Evolutionary conservation across 176 grass and related monocot genomes (phyloP), one percentile per base, ranked within the genome.

Genomic region (Avena sativa): DNA sequence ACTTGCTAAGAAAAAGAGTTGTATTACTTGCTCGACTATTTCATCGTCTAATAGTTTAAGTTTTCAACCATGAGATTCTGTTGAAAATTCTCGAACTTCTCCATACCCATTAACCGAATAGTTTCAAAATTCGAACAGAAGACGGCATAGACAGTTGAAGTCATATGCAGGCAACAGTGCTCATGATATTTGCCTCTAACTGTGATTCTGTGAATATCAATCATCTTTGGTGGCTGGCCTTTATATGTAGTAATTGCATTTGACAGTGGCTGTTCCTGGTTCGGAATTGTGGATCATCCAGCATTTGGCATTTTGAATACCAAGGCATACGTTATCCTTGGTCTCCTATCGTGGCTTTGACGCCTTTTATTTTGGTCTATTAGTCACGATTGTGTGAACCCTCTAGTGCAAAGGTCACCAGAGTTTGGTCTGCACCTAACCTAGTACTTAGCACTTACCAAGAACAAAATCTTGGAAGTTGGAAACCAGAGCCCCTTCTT

Each of bases 391-490:
- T 49, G 43, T 25, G 44, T 74, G 71, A n/a, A 26, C 8, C 44
- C 1, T 74, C n/a, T 15, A 3, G 71, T 49, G 44, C 44, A 74
- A 50, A 26, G 5, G n/a, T 74, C 12, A 15, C 12, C n/a, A 50
- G 12, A 74, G n/a, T 49, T 50, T 30, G 72, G 21, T 52, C 21
- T 50, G 13, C 72, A 17, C 38, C 40, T 60, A 17, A 84, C 19
- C 25, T 56, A 1, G 28, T 28, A 28, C 28, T 28, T 36, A 32
- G 67, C 43, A 74, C 61, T 60, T 71, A 50, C 32, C 52, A 6
- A 73, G 79, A 79, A 87, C 63, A 87, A 49, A 90, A 87, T 83
- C 46, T 65, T 65, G 32, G 20, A 83, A 78, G 71, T 48, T 65
- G 55, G 15, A 83, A 79, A 84, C 83, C 12, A 43, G 32, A 47